Percentiles rank a stretch among this genome's conserved stretches.
phyloP scores from a whole-genome alignment of 108 stramenopile species.

The Cyclotella distinguenda region DNA sequence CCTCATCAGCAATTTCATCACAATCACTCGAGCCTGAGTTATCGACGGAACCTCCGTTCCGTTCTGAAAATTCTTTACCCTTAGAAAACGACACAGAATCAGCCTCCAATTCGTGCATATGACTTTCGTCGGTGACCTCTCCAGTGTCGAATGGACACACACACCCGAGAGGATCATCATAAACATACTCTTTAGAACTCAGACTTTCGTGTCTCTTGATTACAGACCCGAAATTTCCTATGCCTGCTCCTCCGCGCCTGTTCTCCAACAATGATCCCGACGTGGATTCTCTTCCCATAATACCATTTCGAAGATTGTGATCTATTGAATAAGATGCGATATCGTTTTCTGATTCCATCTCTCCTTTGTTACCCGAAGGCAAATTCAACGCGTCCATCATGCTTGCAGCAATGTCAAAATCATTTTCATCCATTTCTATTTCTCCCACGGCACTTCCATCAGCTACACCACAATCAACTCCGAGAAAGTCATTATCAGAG shows the following conservation, averaged over 20 bases:
- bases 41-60: neutral
- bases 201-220: neutral
- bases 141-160: constrained; percentile 32
- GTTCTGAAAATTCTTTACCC: neutral
- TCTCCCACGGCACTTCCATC: constrained; percentile 53
- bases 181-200: constrained; percentile 43
- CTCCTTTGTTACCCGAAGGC: constrained; percentile 6
- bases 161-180: constrained; percentile 74
- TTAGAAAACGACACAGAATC: constrained; percentile 4
- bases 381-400: constrained; percentile 84
- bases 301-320: constrained; percentile 27
- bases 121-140: constrained; percentile 19
- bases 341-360: constrained; percentile 6
- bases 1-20: constrained; percentile 4
- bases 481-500: constrained; percentile 52
- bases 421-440: constrained; percentile 88
- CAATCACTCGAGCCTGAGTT: constrained; percentile 6
- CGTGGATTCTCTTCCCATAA: constrained; percentile 23
- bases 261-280: neutral
- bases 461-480: constrained; percentile 36
- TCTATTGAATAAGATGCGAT: constrained; percentile 20
- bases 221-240: constrained; percentile 16
- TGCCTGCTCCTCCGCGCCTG: neutral
- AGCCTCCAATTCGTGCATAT: constrained; percentile 14
- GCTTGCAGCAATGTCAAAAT: constrained; percentile 85